Percentiles rank a stretch among this genome's conserved stretches.
phyloP scores from a whole-genome alignment of 2,329 filamentous ascomycete genomes.

The Hymenoscyphus fructigenus region DNA sequence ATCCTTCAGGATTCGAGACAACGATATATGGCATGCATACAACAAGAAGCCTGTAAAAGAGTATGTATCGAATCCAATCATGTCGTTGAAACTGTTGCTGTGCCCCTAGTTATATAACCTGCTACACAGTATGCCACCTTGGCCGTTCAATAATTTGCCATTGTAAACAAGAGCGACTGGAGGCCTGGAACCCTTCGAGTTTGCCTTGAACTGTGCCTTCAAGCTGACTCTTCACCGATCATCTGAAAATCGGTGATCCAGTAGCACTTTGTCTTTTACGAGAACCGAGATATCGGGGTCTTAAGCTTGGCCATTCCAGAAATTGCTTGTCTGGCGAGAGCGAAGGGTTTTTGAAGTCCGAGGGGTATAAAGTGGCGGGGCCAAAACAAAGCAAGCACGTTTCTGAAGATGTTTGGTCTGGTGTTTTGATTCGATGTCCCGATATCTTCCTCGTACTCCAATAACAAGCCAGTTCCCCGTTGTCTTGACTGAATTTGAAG shows the following conservation, averaged over 20 bases:
- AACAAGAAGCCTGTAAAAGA: not conserved
- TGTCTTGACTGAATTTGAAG: too few species aligned
- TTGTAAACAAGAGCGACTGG: not conserved
- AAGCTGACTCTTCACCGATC: not conserved
- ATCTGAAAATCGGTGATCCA: not conserved
- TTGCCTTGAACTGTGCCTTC: not conserved
- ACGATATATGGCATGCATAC: not conserved
- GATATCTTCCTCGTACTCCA: too few species aligned
- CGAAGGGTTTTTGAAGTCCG: too few species aligned
- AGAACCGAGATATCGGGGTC: not conserved
- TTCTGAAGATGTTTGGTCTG: too few species aligned
- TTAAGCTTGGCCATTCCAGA: not conserved
- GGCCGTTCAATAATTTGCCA: too few species aligned
- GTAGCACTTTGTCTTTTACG: not conserved
- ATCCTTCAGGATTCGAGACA: slow-evolving; percentile 2
- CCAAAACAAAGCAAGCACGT: too few species aligned
- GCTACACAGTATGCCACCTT: not conserved
- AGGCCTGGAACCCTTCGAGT: not conserved
- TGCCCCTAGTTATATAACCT: not conserved
- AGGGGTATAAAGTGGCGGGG: too few species aligned
- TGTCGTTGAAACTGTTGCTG: not conserved
- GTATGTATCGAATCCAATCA: not conserved
- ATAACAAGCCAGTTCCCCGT: too few species aligned
- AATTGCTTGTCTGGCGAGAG: not conserved
- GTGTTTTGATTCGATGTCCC: too few species aligned